These are phyloP conservation scores for Trichothecium sympodiale DNA, from an alignment of 2,329 filamentous ascomycete genomes.

Conservation along the genomic window DNA sequence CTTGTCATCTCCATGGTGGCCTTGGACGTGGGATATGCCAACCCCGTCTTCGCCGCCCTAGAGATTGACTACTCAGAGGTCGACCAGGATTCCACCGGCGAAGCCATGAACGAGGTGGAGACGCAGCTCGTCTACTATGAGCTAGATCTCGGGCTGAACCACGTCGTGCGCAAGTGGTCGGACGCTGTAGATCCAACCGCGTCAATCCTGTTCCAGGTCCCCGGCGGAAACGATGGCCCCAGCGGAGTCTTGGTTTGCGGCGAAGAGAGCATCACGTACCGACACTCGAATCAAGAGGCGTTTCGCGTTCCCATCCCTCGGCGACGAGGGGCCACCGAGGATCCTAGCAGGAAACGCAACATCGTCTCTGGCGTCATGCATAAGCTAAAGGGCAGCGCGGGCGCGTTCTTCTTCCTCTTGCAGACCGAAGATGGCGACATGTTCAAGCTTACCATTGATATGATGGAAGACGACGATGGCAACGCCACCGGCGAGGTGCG, in stretches of 20 bases:
- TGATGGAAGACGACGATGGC: slow-evolving; percentile 70
- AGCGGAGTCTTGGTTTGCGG: slow-evolving; percentile 93
- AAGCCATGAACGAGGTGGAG: slow-evolving; percentile 70
- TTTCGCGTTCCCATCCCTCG: slow-evolving; percentile 85
- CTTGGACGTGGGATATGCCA: slow-evolving; percentile 91
- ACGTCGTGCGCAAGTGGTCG: slow-evolving; percentile 94
- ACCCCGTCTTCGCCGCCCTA: slow-evolving; percentile 89
- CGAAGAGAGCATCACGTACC: slow-evolving; percentile 89
- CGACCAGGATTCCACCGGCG: slow-evolving; percentile 81
- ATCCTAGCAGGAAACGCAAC: slow-evolving; percentile 77
- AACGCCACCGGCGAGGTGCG: slow-evolving; percentile 72
- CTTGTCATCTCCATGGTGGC: slow-evolving; percentile 81
- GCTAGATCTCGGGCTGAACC: slow-evolving; percentile 89
- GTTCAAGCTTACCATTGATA: slow-evolving; percentile 91
- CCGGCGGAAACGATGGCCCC: slow-evolving; percentile 84
- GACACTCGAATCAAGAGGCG: slow-evolving; percentile 88
- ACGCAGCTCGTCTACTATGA: slow-evolving; percentile 96
- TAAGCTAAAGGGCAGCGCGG: slow-evolving; percentile 70
- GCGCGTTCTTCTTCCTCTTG: slow-evolving; percentile 92
- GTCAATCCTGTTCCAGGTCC: slow-evolving; percentile 87
- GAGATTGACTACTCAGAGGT: slow-evolving; percentile 89
- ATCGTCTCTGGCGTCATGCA: slow-evolving; percentile 95
- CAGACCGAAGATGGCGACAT: slow-evolving; percentile 97
- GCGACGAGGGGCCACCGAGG: slow-evolving; percentile 76
- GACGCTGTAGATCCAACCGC: slow-evolving; percentile 86